Evolutionary conservation across 345 rosid species (phyloP).

Genomic region (Ricinus communis): DNA sequence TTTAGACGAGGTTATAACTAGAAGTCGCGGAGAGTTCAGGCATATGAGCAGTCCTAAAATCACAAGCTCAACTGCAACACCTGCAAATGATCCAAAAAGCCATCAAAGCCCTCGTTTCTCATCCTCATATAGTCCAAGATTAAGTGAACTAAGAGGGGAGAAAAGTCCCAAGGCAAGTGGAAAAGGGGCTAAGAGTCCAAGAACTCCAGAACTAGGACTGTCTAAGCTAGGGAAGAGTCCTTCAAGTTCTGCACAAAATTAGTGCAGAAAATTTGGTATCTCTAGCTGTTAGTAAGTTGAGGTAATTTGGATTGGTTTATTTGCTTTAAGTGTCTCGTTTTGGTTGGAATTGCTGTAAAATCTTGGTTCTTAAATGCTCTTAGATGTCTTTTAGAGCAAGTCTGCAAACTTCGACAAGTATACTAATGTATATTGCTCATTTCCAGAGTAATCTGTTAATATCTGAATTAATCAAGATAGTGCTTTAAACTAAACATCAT

Average conservation of each 20-base stretch:
- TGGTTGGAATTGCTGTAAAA: constrained; percentile 30
- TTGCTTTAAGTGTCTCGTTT: constrained; percentile 26
- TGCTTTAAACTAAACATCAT: too few relatives aligned
- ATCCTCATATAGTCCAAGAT: constrained; percentile 53
- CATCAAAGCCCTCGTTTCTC: constrained; percentile 46
- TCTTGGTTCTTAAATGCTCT: constrained; percentile 16
- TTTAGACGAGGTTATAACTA: constrained; percentile 29
- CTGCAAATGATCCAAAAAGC: constrained; percentile 42
- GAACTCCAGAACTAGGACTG: constrained; percentile 36
- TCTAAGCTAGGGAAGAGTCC: constrained; percentile 76
- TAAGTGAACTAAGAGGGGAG: constrained; percentile 60
- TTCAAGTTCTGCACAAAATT: constrained; percentile 40
- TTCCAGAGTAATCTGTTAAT: neutral
- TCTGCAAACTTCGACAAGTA: constrained; percentile 16
- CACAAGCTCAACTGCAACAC: constrained; percentile 52
- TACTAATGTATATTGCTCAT: neutral
- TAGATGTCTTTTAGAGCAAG: neutral
- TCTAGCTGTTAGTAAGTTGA: constrained; percentile 20
- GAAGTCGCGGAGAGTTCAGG: constrained; percentile 38
- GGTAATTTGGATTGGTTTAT: constrained; percentile 26
- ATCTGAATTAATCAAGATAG: too few relatives aligned
- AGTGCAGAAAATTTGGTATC: constrained; percentile 17
- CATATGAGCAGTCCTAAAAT: constrained; percentile 32
- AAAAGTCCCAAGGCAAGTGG: constrained; percentile 54
- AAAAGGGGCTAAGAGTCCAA: constrained; percentile 49